These are phyloP conservation scores for Aristolochia fimbriata DNA, from an alignment of 164 flowering plant species.

Conservation along the genomic window DNA sequence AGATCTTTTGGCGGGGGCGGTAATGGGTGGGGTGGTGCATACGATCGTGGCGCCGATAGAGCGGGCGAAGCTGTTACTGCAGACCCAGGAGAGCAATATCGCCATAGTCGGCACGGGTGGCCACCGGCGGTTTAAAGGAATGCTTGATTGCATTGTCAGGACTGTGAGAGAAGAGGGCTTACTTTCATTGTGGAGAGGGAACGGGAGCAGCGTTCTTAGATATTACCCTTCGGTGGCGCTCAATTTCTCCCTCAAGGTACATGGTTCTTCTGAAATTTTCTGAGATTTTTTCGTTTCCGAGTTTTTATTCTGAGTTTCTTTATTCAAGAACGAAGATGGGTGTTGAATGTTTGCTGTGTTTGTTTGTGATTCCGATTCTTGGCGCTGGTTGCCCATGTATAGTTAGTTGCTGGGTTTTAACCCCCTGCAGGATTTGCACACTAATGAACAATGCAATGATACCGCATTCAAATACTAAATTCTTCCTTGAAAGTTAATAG, in stretches of 20 bases:
- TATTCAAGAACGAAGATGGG: no score
- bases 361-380: no score
- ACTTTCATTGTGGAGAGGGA: constrained; percentile 91
- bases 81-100: constrained; percentile 90
- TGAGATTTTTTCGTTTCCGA: no score
- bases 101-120: constrained; percentile 36
- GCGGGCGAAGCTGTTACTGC: constrained; percentile 82
- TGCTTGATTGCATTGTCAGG: constrained; percentile 69
- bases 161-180: constrained; percentile 81
- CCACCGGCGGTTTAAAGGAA: constrained; percentile 76
- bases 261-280: no score
- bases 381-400: no score
- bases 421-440: no score
- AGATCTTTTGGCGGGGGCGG: constrained; percentile 84
- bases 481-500: no score
- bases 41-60: constrained; percentile 95
- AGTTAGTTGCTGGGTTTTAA: no score
- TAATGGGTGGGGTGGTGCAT: constrained; percentile 87
- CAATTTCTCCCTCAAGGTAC: constrained; percentile 96
- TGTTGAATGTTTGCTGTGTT: no score
- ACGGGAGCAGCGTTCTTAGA: constrained; percentile 82
- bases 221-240: constrained; percentile 97
- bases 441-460: no score
- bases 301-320: no score
- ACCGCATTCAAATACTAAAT: no score